Evolutionary conservation across 2,329 filamentous ascomycete genomes (phyloP), one percentile per base, ranked within the genome.

Genomic region (Ascochyta fabae): DNA sequence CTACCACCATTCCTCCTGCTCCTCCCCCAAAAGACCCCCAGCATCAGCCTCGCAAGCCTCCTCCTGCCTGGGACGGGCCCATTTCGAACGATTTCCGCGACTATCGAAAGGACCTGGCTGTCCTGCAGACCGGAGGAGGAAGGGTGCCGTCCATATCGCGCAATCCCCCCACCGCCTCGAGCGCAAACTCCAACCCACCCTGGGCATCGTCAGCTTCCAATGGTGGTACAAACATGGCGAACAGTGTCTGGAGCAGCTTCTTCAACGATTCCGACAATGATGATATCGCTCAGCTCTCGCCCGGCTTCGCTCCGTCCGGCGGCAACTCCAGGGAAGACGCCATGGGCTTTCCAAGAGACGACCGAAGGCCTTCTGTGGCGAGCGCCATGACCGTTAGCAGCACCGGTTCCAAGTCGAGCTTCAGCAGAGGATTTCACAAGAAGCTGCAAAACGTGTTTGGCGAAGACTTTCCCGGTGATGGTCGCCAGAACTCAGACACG

Each of bases 391-490:
- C 89, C 4, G 86, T 91, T 53, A 95, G 93, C 76, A 96, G 94
- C 70, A 86, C 90, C 62, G 90, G 91, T 31, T 96, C 94, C 38
- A 88, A 88, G 77, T 84, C 87, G 59, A 88, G 86, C 58, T 83
- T 89, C 56, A 86, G 88, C 65, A 86, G 90, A 47, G 84, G 67
- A 33, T 83, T 86, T 61, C 83, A 86, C 67, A 92, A 93, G 76
- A 95, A 94, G 77, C 81, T 96, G 60, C 91, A 95, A 71, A 91
- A 89, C 38, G 94, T 97, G 73, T 96, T 97, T 77, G 93, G 94
- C 42, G 94, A 97, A 67, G 93, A 96, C 71, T 92, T 90, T 74
- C 86, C 87, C 56, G 82, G 84, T 62, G 89, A 80, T 48, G 80
- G 80, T 46, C 75, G 79, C 47, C 79, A 93, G 71, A 88, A 88